phyloP scores from a whole-genome alignment of 257 asterid species.

The Ilex asprella region DNA sequence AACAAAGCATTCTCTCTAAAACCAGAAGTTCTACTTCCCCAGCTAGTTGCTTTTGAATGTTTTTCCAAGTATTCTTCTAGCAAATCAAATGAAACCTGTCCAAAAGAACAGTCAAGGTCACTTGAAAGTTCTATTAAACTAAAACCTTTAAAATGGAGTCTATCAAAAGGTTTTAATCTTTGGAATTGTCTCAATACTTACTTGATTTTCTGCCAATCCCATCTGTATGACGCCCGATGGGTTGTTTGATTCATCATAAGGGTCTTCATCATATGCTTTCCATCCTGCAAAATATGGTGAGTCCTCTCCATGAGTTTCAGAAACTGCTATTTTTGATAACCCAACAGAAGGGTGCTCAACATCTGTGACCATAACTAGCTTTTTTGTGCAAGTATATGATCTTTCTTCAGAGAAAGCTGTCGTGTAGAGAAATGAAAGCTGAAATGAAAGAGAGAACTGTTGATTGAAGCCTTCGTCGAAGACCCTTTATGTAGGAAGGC shows the following conservation, averaged over 20 bases:
- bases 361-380: slow-evolving; percentile 35
- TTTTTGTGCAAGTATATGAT: neutral
- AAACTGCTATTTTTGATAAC: slow-evolving; percentile 55
- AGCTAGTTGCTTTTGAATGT: slow-evolving; percentile 25
- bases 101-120: neutral
- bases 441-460: neutral
- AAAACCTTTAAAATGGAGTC: no score
- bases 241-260: slow-evolving; percentile 48
- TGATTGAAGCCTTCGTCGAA: slow-evolving; percentile 15
- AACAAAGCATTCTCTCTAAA: slow-evolving; percentile 84
- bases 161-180: no score
- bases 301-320: slow-evolving; percentile 83
- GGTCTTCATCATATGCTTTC: slow-evolving; percentile 84
- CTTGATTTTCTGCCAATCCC: slow-evolving; percentile 96
- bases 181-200: slow-evolving; percentile 12
- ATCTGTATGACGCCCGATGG: slow-evolving; percentile 84
- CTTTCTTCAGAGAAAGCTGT: neutral
- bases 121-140: neutral
- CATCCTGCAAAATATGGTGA: slow-evolving; percentile 94
- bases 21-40: slow-evolving; percentile 27
- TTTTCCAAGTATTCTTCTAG: slow-evolving; percentile 58
- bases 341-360: slow-evolving; percentile 27
- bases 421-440: neutral
- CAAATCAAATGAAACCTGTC: slow-evolving; percentile 83
- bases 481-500: slow-evolving; percentile 28